Base-by-base conservation (phyloP, 2,329 filamentous ascomycete genomes). In the Aureobasidium sp. region DNA sequence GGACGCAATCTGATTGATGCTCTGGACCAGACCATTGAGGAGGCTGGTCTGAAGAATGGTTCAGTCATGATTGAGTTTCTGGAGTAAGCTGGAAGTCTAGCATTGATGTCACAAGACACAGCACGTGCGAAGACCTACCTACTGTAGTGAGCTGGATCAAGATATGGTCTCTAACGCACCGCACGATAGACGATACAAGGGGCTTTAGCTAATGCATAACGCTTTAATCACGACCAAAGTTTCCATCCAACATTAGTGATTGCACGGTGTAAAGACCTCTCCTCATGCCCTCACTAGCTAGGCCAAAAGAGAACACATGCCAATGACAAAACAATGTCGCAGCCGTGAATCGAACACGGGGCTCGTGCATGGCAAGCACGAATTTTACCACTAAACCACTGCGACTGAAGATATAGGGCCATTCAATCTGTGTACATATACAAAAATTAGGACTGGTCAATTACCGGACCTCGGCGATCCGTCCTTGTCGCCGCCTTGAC, bases 51-150 rank as follows among this genome's bases (percentile, higher is more conserved):
- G 62, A 95, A 93, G 74, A 91, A 94, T 64, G 90, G 86, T 3
- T 95, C 90, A 0, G 85, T 98, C 6, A 96, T 96, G 88, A 85
- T 98, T 60, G 93, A 96, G 68, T 94, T 90, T 64, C 54, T 62
- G 25, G 62, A 65, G 40, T 51, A 34, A 19, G 27, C 2, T 19
- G 14, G 16, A n/a, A 48, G 44, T 39, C 24, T 17, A n/a, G n/a
- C n/a, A n/a, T n/a, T n/a, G n/a, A n/a, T n/a, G n/a, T n/a, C n/a
- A n/a, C n/a, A n/a, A n/a, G n/a, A n/a, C n/a, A n/a, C n/a, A n/a
- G n/a, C n/a, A n/a, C n/a, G n/a, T n/a, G n/a, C n/a, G n/a, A n/a
- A n/a, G n/a, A n/a, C n/a, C n/a, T n/a, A n/a, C 17, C 19, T 12
- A 27, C 17, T 12, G 8, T 17, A 27, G 37, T 37, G 22, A 8